Percentiles rank a stretch among this genome's conserved stretches.
Evolutionary conservation across 495 filamentous ascomycete species (phyloP).

Genomic region (Extremus antarcticus): DNA sequence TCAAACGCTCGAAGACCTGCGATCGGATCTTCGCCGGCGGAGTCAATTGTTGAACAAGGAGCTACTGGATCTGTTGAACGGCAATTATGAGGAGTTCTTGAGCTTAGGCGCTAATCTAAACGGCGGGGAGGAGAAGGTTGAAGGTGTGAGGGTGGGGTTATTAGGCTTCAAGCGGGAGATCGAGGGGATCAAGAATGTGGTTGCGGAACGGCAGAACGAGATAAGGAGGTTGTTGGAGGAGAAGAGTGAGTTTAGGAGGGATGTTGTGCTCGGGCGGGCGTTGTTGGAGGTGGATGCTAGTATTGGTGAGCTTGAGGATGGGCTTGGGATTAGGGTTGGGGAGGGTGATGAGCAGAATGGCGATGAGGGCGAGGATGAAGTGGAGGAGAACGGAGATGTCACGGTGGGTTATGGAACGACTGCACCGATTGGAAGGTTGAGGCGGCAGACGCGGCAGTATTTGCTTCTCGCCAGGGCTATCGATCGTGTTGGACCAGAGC

Average conservation of each 20-base stretch:
- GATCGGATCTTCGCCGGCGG: constrained; percentile 68
- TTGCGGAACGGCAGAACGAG: constrained; percentile 43
- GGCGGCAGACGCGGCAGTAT: constrained; percentile 48
- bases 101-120: constrained; percentile 67
- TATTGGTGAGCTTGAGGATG: constrained; percentile 57
- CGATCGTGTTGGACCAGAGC: constrained; percentile 42
- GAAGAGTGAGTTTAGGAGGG: constrained; percentile 39
- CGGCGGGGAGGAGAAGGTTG: constrained; percentile 83
- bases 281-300: constrained; percentile 37
- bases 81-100: constrained; percentile 85
- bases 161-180: constrained; percentile 76
- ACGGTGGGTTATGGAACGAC: constrained; percentile 23
- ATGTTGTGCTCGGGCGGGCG: constrained; percentile 40
- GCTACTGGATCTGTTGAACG: constrained; percentile 84
- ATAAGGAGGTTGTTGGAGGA: constrained; percentile 44
- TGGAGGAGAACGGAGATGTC: constrained; percentile 17
- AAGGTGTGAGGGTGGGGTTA: constrained; percentile 80
- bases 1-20: constrained; percentile 91
- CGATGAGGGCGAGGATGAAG: constrained; percentile 27
- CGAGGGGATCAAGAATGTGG: constrained; percentile 42
- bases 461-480: constrained; percentile 42
- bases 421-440: constrained; percentile 36
- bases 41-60: constrained; percentile 67
- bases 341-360: constrained; percentile 35
- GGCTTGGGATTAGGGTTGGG: constrained; percentile 40